These are phyloP conservation scores for Ogataea dorogensis DNA, from an alignment of 805 yeast species.

Conservation along the genomic window DNA sequence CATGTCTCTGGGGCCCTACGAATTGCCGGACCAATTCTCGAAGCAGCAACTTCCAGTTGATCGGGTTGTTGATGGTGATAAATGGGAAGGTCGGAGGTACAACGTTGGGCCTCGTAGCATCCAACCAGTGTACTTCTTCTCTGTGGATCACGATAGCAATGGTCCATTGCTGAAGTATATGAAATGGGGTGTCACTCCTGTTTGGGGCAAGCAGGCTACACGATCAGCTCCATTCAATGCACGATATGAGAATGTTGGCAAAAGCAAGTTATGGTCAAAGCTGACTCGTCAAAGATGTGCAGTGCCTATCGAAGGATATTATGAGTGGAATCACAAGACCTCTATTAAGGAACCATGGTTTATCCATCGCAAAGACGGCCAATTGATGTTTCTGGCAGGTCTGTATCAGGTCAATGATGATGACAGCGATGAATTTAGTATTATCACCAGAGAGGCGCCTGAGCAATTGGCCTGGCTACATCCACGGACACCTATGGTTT, in stretches of 20 bases:
- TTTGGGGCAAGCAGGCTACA: slow-evolving; percentile 47
- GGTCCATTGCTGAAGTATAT: slow-evolving; percentile 44
- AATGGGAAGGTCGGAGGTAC: slow-evolving; percentile 39
- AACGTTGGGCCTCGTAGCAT: slow-evolving; percentile 62
- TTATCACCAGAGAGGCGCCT: slow-evolving; percentile 73
- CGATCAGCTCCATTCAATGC: slow-evolving; percentile 67
- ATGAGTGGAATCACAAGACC: slow-evolving; percentile 90
- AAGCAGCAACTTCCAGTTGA: slow-evolving; percentile 28
- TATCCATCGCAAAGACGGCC: slow-evolving; percentile 50
- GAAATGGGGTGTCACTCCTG: slow-evolving; percentile 82
- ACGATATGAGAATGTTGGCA: slow-evolving; percentile 58
- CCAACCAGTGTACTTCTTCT: slow-evolving; percentile 41
- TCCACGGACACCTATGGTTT: slow-evolving; percentile 70
- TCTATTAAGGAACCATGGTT: slow-evolving; percentile 66
- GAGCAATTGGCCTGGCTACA: slow-evolving; percentile 67
- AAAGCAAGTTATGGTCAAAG: slow-evolving; percentile 56
- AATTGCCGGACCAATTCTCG: slow-evolving; percentile 41
- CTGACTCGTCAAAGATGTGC: slow-evolving; percentile 59
- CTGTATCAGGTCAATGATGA: slow-evolving; percentile 36
- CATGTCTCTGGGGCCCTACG: slow-evolving; percentile 38
- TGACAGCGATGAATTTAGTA: slow-evolving; percentile 54
- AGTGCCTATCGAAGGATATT: slow-evolving; percentile 80
- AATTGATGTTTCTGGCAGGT: slow-evolving; percentile 67
- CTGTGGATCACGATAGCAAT: slow-evolving; percentile 7
- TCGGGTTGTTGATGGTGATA: slow-evolving; percentile 20